phyloP scores from a whole-genome alignment of 495 filamentous ascomycete genomes.

The Hyaloscypha variabilis region DNA sequence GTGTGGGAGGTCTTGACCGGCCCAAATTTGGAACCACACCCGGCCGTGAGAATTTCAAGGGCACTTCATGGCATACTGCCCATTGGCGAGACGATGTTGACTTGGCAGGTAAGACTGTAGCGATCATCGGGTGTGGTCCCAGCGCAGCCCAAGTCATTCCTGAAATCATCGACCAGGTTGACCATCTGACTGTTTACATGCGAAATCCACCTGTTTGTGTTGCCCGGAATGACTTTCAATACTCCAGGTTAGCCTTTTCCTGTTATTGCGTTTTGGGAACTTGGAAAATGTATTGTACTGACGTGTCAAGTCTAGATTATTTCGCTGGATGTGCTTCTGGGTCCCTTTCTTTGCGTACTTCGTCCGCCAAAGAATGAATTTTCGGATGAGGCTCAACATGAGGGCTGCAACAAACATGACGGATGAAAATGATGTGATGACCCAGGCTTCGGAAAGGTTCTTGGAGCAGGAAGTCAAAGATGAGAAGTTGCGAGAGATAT shows the following conservation, averaged over 20 bases:
- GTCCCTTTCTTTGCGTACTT: not conserved
- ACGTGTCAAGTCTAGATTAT: not conserved
- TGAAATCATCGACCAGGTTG: not conserved
- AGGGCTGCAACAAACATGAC: not conserved
- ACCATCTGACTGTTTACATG: not conserved
- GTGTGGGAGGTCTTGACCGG: not conserved
- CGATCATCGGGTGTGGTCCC: not conserved
- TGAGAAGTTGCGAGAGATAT: not conserved
- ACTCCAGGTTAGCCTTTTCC: not conserved
- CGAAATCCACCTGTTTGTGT: conserved; percentile 4
- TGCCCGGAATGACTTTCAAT: conserved; percentile 1
- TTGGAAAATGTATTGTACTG: not conserved
- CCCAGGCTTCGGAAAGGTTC: not conserved
- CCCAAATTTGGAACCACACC: not conserved
- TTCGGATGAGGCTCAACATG: conserved; percentile 1
- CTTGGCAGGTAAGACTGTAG: not conserved
- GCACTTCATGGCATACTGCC: not conserved
- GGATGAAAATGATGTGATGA: conserved; percentile 2
- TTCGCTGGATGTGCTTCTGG: not conserved
- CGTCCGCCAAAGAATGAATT: conserved; percentile 2
- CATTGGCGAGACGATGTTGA: not conserved
- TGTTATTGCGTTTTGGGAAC: not conserved
- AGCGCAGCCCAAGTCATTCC: not conserved
- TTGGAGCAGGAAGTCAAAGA: conserved; percentile 1
- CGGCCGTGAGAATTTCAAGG: not conserved